phyloP scores from a whole-genome alignment of 305 asterid genomes.

The Fraxinus floribunda region DNA sequence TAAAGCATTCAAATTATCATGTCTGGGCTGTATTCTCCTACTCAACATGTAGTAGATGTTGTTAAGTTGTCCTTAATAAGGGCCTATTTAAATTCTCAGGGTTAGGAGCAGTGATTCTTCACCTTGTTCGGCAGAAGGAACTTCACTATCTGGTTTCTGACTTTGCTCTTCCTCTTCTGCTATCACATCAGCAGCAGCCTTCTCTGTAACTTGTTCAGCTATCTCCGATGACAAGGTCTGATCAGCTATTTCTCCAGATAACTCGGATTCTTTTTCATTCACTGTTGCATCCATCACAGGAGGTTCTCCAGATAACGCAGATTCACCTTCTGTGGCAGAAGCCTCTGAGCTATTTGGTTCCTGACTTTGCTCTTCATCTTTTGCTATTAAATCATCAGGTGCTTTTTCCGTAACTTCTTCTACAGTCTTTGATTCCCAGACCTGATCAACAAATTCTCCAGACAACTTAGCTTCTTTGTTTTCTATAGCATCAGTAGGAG shows the following conservation, averaged over 20 bases:
- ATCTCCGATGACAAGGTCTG: constrained; percentile 31
- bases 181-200: constrained; percentile 27
- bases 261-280: constrained; percentile 27
- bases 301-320: neutral
- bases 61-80: neutral
- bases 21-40: neutral
- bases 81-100: constrained; percentile 19
- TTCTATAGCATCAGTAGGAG: constrained; percentile 32
- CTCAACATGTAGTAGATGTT: neutral
- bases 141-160: constrained; percentile 25
- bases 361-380: constrained; percentile 32
- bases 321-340: constrained; percentile 15
- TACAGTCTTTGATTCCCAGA: constrained; percentile 26
- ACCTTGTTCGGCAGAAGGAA: constrained; percentile 25
- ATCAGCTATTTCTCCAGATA: constrained; percentile 34
- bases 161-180: constrained; percentile 32
- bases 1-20: neutral
- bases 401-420: constrained; percentile 30
- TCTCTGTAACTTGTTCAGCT: constrained; percentile 30
- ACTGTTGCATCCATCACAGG: constrained; percentile 27
- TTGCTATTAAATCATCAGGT: constrained; percentile 23
- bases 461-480: constrained; percentile 34
- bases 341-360: constrained; percentile 4
- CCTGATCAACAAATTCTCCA: constrained; percentile 24
- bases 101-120: constrained; percentile 33